Conservation (phyloP, 371 early-diverging fungal species). For the Gilbertella persicaria region DNA sequence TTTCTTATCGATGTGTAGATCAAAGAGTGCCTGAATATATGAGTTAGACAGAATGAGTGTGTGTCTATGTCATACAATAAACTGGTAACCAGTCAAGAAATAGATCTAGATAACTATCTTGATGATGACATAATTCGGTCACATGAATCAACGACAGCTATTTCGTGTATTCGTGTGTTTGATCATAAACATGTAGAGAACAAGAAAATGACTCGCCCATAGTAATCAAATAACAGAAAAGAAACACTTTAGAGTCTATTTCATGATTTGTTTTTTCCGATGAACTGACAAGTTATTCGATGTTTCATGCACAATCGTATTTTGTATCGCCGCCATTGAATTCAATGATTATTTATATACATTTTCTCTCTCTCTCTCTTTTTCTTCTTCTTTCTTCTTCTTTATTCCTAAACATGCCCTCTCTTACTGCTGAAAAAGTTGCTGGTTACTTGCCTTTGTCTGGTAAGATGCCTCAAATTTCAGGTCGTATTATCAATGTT, state of each 20-base stretch:
- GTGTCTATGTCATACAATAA: neutral
- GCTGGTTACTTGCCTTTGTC: slow-evolving; percentile 44
- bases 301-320: neutral
- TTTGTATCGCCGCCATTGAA: neutral
- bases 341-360: neutral
- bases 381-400: slow-evolving; percentile 1
- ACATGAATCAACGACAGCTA: no score
- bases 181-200: no score
- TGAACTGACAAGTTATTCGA: no score
- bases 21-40: neutral
- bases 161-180: no score
- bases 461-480: slow-evolving; percentile 37
- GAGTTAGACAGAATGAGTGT: neutral
- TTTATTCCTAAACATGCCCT: slow-evolving; percentile 6
- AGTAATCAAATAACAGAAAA: neutral
- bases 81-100: neutral
- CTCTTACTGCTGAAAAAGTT: slow-evolving; percentile 48
- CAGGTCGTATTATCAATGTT: slow-evolving; percentile 60
- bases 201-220: neutral
- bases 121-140: neutral
- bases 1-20: neutral
- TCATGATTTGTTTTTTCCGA: neutral
- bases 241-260: neutral
- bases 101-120: neutral
- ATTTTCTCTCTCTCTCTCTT: neutral